Evolutionary conservation across 164 flowering plant species (phyloP).

Genomic region (Aristolochia fimbriata): DNA sequence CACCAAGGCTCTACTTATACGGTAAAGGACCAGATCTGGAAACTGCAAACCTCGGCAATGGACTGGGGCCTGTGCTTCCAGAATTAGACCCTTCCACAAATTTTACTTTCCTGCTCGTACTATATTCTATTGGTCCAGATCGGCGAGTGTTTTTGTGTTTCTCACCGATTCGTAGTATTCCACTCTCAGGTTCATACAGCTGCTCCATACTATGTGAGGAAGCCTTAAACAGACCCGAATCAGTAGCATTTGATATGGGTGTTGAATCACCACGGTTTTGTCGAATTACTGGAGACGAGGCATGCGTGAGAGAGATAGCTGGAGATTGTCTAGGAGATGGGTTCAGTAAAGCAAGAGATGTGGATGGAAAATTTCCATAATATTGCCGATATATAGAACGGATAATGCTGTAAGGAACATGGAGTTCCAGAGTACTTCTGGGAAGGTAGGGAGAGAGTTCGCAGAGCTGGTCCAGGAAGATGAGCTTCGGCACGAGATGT

Average conservation of each 20-base stretch:
- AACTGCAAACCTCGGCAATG: constrained; percentile 87
- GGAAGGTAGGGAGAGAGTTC: constrained; percentile 82
- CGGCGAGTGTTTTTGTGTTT: constrained; percentile 51
- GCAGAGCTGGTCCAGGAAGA: constrained; percentile 87
- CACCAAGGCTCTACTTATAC: constrained; percentile 39
- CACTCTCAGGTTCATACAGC: constrained; percentile 31
- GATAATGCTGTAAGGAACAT: constrained; percentile 74
- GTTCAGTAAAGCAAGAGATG: constrained; percentile 42
- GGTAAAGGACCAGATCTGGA: constrained; percentile 93
- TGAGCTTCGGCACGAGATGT: constrained; percentile 71
- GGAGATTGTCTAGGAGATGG: constrained; percentile 79
- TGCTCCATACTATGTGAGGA: constrained; percentile 49
- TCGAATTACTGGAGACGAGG: constrained; percentile 46
- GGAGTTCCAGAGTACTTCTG: constrained; percentile 70
- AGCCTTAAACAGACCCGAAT: constrained; percentile 50
- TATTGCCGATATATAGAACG: constrained; percentile 91
- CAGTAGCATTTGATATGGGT: constrained; percentile 35
- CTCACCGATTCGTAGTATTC: constrained; percentile 27
- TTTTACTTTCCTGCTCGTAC: constrained; percentile 60
- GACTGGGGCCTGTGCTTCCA: constrained; percentile 78
- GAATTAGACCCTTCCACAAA: constrained; percentile 66
- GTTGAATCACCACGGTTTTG: constrained; percentile 49
- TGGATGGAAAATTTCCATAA: constrained; percentile 52
- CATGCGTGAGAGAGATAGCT: constrained; percentile 45
- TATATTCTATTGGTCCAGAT: constrained; percentile 90